Evolutionary conservation across 73 alveolate species (phyloP).

Genomic region (Tetrahymena elliotti): DNA sequence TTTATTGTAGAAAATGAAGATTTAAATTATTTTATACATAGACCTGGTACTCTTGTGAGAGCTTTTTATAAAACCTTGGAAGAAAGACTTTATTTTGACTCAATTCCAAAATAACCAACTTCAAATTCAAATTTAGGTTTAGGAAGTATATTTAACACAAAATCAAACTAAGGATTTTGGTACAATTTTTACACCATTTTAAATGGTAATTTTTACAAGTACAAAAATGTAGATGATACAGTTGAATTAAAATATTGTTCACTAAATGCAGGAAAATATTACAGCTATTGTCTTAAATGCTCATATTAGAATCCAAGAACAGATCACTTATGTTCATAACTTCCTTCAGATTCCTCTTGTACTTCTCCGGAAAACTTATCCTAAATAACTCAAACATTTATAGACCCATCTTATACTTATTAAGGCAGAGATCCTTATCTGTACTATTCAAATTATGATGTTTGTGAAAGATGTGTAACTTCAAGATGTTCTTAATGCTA

Average conservation of each 20-base stretch:
- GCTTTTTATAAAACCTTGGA: not conserved
- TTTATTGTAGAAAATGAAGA: not conserved
- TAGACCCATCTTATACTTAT: not conserved
- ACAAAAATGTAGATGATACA: not conserved
- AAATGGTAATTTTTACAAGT: not conserved
- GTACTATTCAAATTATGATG: not conserved
- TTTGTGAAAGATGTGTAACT: not conserved
- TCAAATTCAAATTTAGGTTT: not conserved
- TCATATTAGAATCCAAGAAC: not conserved
- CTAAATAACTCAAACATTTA: not conserved
- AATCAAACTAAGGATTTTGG: not conserved
- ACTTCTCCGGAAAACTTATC: not conserved
- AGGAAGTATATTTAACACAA: not conserved
- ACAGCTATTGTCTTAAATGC: not conserved
- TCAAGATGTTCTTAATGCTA: not conserved
- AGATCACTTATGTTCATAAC: not conserved
- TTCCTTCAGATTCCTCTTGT: not conserved
- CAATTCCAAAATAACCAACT: not conserved
- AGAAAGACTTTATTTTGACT: not conserved
- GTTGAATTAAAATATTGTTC: not conserved
- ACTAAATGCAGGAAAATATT: not conserved
- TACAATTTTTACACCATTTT: not conserved
- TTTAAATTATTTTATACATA: not conserved
- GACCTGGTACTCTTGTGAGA: not conserved
- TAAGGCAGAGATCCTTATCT: not conserved